phyloP scores from a whole-genome alignment of 768 basidiomycete species.

The Leucosporidium creatinivorum region DNA sequence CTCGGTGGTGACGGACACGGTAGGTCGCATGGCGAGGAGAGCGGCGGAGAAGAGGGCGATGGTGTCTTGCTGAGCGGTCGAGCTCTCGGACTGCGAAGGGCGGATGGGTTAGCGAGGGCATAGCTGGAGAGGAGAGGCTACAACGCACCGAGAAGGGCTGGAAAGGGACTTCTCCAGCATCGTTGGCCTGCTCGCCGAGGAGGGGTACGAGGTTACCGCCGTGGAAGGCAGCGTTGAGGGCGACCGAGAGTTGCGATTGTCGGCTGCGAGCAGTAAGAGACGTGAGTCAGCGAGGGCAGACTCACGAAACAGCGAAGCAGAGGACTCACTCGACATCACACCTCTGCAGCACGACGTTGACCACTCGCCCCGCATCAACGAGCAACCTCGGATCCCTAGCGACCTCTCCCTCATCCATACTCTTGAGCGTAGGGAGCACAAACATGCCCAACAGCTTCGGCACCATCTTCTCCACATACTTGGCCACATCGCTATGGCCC shows the following conservation, averaged over 20 bases:
- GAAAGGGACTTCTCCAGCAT: slow-evolving; percentile 3
- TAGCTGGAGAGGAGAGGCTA: no score
- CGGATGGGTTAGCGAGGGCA: not conserved
- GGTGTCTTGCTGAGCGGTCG: slow-evolving; percentile 17
- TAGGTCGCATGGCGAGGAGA: slow-evolving; percentile 10
- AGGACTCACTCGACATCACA: slow-evolving; percentile 60
- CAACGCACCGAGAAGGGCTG: slow-evolving; percentile 9
- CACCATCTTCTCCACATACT: slow-evolving; percentile 70
- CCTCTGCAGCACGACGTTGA: slow-evolving; percentile 60
- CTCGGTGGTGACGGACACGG: slow-evolving; percentile 3
- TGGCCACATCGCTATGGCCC: slow-evolving; percentile 62
- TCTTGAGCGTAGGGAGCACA: slow-evolving; percentile 41
- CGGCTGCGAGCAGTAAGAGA: slow-evolving; percentile 3
- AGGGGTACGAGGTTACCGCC: not conserved
- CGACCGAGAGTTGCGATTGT: slow-evolving; percentile 10
- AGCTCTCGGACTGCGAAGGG: not conserved
- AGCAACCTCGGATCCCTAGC: slow-evolving; percentile 54
- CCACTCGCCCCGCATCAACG: slow-evolving; percentile 56
- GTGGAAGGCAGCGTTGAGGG: slow-evolving; percentile 16
- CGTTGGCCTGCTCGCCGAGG: slow-evolving; percentile 7
- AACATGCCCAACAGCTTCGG: slow-evolving; percentile 63
- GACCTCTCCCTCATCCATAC: slow-evolving; percentile 35
- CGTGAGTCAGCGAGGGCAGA: not conserved
- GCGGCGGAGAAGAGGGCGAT: slow-evolving; percentile 13
- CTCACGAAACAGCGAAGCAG: no score